Evolutionary conservation across 495 filamentous ascomycete species (phyloP).

Genomic region (Penicillium coprophilum): DNA sequence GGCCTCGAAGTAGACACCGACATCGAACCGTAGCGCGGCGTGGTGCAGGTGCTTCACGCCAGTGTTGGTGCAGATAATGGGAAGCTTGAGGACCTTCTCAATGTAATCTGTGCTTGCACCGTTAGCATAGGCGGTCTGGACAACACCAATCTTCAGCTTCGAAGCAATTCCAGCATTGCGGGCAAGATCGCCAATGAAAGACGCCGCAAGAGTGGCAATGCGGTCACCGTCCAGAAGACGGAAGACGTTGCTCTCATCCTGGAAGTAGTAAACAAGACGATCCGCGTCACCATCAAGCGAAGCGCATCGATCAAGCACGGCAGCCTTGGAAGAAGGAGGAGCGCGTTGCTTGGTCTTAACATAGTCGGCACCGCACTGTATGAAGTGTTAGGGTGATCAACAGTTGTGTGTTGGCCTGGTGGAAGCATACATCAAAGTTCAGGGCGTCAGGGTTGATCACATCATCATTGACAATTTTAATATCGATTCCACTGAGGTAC

Average conservation of each 20-base stretch:
- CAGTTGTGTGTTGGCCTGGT: not conserved
- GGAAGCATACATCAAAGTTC: conserved; percentile 71
- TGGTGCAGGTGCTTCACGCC: conserved; percentile 98
- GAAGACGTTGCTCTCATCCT: conserved; percentile 77
- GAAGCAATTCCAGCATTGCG: conserved; percentile 73
- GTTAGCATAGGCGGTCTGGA: conserved; percentile 98
- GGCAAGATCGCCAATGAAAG: conserved; percentile 88
- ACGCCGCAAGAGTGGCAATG: conserved; percentile 90
- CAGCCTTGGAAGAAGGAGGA: conserved; percentile 77
- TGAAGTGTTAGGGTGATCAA: conserved; percentile 18
- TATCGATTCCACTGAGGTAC: conserved; percentile 70
- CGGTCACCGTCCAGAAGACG: conserved; percentile 93
- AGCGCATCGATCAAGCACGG: conserved; percentile 74
- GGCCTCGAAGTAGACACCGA: conserved; percentile 97
- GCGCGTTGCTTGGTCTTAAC: conserved; percentile 96
- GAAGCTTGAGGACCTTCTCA: conserved; percentile 79
- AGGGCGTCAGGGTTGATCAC: conserved; percentile 82
- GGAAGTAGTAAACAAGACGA: conserved; percentile 92
- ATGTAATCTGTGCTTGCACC: conserved; percentile 93
- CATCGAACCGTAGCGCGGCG: conserved; percentile 83
- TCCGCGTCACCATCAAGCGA: conserved; percentile 96
- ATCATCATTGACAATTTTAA: conserved; percentile 88
- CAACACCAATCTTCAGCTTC: conserved; percentile 83
- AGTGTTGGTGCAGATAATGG: conserved; percentile 88
- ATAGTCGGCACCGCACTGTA: conserved; percentile 89